A percentile compares a stretch with the other conserved stretches of the same genome.
phyloP scores from a whole-genome alignment of 1,139 yeast genomes.

The Saccharomyces hybrid region DNA sequence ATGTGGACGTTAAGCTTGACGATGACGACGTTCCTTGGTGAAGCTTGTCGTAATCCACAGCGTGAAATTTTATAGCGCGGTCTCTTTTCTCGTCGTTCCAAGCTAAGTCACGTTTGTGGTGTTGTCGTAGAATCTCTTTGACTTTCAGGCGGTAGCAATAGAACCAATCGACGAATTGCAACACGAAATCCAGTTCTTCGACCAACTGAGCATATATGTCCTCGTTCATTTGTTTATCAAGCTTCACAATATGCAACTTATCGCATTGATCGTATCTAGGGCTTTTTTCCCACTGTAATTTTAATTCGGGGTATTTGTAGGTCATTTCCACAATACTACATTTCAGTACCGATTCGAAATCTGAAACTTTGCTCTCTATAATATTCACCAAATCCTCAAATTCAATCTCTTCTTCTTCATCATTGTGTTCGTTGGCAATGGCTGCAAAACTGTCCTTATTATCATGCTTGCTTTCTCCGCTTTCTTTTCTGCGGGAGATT shows the following conservation, averaged over 20 bases:
- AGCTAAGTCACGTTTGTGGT: neutral
- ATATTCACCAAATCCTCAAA: constrained; percentile 4
- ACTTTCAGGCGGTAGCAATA: neutral
- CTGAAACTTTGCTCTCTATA: neutral
- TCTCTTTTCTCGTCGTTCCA: neutral
- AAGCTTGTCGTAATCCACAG: neutral
- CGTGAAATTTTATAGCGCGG: neutral
- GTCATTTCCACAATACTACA: constrained; percentile 11
- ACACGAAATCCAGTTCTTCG: constrained; percentile 6
- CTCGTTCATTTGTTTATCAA: constrained; percentile 6
- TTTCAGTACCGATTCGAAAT: constrained; percentile 15
- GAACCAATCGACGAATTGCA: constrained; percentile 17
- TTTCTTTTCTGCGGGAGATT: neutral
- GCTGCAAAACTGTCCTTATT: neutral
- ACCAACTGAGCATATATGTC: constrained; percentile 4
- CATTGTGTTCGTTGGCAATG: neutral
- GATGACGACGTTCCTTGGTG: neutral
- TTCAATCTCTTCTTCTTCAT: neutral
- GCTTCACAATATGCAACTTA: constrained; percentile 8
- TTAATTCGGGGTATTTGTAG: constrained; percentile 10
- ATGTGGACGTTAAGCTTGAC: neutral
- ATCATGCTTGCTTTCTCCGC: neutral
- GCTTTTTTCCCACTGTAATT: constrained; percentile 11
- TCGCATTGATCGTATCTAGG: constrained; percentile 6
- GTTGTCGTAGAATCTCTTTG: neutral